Evolutionary conservation across 2,329 filamentous ascomycete genomes (phyloP).

Genomic region (Hypoxylon sp.): DNA sequence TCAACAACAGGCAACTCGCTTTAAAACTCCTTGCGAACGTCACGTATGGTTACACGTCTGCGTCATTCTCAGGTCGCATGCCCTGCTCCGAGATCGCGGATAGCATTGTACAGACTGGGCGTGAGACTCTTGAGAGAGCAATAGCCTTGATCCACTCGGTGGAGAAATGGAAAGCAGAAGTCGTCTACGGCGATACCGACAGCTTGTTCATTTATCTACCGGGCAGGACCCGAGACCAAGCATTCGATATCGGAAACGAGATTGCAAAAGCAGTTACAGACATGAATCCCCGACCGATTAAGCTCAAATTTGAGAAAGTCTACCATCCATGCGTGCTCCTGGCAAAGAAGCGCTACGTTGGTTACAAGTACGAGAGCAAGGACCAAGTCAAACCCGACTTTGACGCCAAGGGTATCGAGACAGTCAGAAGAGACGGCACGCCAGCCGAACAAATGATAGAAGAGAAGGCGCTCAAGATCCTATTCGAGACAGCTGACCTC

Average conservation of each 20-base stretch:
- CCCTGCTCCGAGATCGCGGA: slow-evolving; percentile 98
- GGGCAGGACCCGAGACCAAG: slow-evolving; percentile 86
- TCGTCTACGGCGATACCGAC: slow-evolving; percentile 98
- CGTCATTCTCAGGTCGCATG: slow-evolving; percentile 97
- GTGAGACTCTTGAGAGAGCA: slow-evolving; percentile 93
- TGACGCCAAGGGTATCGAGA: slow-evolving; percentile 98
- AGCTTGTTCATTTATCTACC: slow-evolving; percentile 92
- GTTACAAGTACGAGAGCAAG: slow-evolving; percentile 91
- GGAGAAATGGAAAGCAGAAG: slow-evolving; percentile 90
- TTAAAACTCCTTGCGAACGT: slow-evolving; percentile 98
- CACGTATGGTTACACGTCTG: slow-evolving; percentile 97
- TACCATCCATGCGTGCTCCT: slow-evolving; percentile 95
- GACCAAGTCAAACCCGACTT: slow-evolving; percentile 86
- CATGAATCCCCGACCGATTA: slow-evolving; percentile 90
- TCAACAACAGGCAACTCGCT: slow-evolving; percentile 94
- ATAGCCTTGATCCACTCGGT: slow-evolving; percentile 93
- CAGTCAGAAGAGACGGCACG: slow-evolving; percentile 92
- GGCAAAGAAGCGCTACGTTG: slow-evolving; percentile 97
- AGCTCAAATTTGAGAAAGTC: slow-evolving; percentile 98
- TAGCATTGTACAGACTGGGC: slow-evolving; percentile 95
- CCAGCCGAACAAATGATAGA: slow-evolving; percentile 97
- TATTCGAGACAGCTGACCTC: slow-evolving; percentile 91
- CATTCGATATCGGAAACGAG: slow-evolving; percentile 92
- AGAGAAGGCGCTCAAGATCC: slow-evolving; percentile 87
- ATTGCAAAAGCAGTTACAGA: slow-evolving; percentile 89